These are phyloP conservation scores for Maudiozyma bulderi DNA, from an alignment of 805 yeast genomes.

Conservation along the genomic window DNA sequence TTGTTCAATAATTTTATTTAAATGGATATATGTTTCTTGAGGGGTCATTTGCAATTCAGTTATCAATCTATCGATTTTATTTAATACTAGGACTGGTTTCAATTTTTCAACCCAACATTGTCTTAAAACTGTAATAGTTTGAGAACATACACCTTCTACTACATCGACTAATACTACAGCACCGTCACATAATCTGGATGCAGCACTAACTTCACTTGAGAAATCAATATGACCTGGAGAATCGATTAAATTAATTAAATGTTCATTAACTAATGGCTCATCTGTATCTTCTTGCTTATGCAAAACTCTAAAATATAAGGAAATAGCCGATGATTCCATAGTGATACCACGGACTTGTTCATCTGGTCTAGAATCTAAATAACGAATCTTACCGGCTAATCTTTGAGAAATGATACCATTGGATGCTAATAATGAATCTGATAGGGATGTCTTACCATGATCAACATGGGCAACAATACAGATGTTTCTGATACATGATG, in stretches of 20 bases:
- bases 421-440: constrained; percentile 86
- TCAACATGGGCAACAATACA: constrained; percentile 97
- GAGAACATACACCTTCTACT: constrained; percentile 97
- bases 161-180: constrained; percentile 93
- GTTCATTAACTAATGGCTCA: constrained; percentile 55
- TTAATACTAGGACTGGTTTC: constrained; percentile 78
- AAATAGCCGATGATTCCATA: constrained; percentile 94
- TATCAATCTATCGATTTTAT: constrained; percentile 82
- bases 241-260: constrained; percentile 83
- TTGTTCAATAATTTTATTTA: constrained; percentile 74
- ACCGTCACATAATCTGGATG: constrained; percentile 93
- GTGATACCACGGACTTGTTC: constrained; percentile 95
- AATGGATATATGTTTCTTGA: constrained; percentile 73
- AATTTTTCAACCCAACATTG: constrained; percentile 93
- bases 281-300: constrained; percentile 34
- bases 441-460: constrained; percentile 93
- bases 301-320: constrained; percentile 74
- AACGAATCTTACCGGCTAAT: constrained; percentile 91
- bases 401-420: constrained; percentile 93
- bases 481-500: constrained; percentile 70
- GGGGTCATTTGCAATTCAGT: constrained; percentile 77
- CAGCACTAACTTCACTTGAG: constrained; percentile 91
- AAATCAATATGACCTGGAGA: constrained; percentile 99
- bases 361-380: constrained; percentile 87
- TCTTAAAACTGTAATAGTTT: constrained; percentile 86